These are phyloP conservation scores for Tuber borchii DNA, from an alignment of 495 filamentous ascomycete genomes.

Conservation along the genomic window DNA sequence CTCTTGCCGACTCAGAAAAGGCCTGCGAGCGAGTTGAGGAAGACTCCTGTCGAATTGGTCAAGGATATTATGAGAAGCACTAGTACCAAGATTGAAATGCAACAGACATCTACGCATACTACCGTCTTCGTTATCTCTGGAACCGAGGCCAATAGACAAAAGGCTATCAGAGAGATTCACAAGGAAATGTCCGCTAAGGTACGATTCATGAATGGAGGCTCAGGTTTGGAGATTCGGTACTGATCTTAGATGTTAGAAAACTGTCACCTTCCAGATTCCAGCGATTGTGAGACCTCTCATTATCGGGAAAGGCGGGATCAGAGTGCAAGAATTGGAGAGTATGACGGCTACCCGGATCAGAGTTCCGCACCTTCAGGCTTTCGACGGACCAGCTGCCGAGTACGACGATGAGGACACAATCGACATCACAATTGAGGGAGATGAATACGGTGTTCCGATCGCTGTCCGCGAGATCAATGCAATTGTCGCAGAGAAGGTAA, in stretches of 20 bases:
- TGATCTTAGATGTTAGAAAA: slow-evolving; percentile 14
- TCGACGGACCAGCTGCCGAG: slow-evolving; percentile 44
- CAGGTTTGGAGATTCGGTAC: slow-evolving; percentile 26
- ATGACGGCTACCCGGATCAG: slow-evolving; percentile 81
- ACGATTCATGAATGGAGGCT: slow-evolving; percentile 13
- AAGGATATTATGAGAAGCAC: slow-evolving; percentile 81
- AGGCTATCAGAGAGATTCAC: slow-evolving; percentile 79
- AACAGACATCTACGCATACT: slow-evolving; percentile 51
- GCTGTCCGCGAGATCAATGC: slow-evolving; percentile 72
- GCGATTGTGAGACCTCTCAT: slow-evolving; percentile 74
- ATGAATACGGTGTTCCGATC: slow-evolving; percentile 71
- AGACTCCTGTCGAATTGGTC: slow-evolving; percentile 73
- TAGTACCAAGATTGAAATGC: slow-evolving; percentile 75
- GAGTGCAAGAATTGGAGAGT: slow-evolving; percentile 77
- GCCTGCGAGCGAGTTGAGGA: slow-evolving; percentile 65
- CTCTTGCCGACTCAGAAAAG: slow-evolving; percentile 65
- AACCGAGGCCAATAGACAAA: slow-evolving; percentile 60
- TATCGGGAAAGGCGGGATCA: slow-evolving; percentile 85
- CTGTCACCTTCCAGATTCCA: slow-evolving; percentile 52
- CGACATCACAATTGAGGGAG: slow-evolving; percentile 82
- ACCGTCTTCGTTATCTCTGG: slow-evolving; percentile 77
- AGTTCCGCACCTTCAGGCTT: slow-evolving; percentile 69
- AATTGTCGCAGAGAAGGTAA: slow-evolving; percentile 72
- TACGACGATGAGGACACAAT: slow-evolving; percentile 77
- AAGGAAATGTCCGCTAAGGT: slow-evolving; percentile 80